Evolutionary conservation across 78 protist species (phyloP), one percentile per base, ranked within the genome.

Genomic region (slime mould (Dictyostelium discoideum)): DNA sequence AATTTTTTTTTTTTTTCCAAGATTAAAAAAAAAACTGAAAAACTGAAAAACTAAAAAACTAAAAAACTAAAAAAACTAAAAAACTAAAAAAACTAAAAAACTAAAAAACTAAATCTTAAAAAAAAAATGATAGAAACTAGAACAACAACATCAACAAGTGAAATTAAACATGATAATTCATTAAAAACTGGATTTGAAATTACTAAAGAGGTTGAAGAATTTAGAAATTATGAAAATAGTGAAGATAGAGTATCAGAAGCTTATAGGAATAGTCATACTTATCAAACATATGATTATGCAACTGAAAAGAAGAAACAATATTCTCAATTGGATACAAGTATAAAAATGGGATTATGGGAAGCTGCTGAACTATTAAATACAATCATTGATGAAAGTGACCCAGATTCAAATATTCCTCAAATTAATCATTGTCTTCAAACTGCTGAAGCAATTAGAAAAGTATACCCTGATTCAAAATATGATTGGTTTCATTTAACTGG

Each of bases 401-500:
- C 98, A n/a, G 98, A 96, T 81, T 83, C 94, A n/a, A 82, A 93
- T 14, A 74, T 96, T 8, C 96, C 97, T n/a, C 97, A 97, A 40
- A 90, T 92, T 32, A 84, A 89, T 79, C 99, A 98, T 93, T 92
- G 79, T 20, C 77, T 97, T 42, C 99, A 98, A 78, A 98, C 99
- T 1, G 99, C 98, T 18, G 99, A 98, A 85, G 85, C 97, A 14
- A 89, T 97, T 5, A 87, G 98, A 26, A 44, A 69, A 40, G 93
- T 42, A 14, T 74, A 87, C 50, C 99, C 99, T 0, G 97, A 86
- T 37, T 37, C 77, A 46, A 69, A 93, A 50, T 93, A 85, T 40
- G 98, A 97, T 44, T 98, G 99, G 99, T 81, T 97, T 44, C 98
- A 96, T 57, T 92, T 98, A 16, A 74, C 92, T 24, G 99, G 99